Base-by-base conservation (phyloP, 2,329 filamentous ascomycete genomes). In the Periconia sp. region DNA sequence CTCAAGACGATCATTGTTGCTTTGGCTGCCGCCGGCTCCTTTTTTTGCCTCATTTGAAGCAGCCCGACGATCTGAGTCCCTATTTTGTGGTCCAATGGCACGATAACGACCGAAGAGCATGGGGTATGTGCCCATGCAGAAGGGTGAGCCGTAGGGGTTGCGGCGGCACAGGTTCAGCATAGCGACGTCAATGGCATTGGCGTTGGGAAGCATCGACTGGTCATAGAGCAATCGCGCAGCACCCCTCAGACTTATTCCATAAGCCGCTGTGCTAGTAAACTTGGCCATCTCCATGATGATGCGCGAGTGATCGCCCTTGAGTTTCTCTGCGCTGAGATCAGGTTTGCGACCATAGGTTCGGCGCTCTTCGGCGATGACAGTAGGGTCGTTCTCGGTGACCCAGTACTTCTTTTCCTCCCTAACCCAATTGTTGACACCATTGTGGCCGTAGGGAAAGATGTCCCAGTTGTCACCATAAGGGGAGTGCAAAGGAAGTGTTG, bases 381-480 rank as follows among this genome's bases (percentile, higher is more conserved):
- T 54, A 10, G 45, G 48, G 28, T 54, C 51, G 23, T 52, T 33
- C 7, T 36, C 16, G 6, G 42, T 49, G 36, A 54, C 13, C 41
- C 43, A 54, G 39, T 52, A 54, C n/a, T 32, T 35, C 24, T 43
- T 35, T 7, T 43, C 32, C 15, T 31, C 34, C 16, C 34, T 35
- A 11, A 39, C 35, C 23, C 47, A 46, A 36, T 52, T 51, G 46
- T 52, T 37, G 11, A 36, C 38, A 7, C 60, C 66, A 36, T 61
- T 71, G 46, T 73, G 69, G 4, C 70, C 69, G 1, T 66, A 52
- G 52, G 62, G 63, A 6, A 72, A 53, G 15, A 71, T 23, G 37
- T 72, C 66, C 68, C 69, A 71, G 19, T 63, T 46, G 25, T 69
- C 58, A 2, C 62, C 69, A 35, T 67, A 69, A 0, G 65, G 63